Evolutionary conservation across 306 rosid species (phyloP).

Genomic region (Cucurbita ficifolia): DNA sequence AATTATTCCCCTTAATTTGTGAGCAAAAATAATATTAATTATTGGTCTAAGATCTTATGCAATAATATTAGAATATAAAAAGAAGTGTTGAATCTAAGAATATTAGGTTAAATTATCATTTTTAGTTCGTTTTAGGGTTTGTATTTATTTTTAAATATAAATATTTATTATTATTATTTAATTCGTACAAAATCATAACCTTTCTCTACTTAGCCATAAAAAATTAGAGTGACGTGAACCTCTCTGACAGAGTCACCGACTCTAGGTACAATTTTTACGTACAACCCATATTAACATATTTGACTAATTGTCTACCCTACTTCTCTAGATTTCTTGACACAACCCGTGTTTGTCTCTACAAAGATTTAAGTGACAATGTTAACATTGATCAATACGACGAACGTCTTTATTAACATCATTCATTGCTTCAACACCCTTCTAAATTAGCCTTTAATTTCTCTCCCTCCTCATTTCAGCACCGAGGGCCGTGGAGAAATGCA

Average conservation of each 20-base stretch:
- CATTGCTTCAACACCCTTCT: too few relatives aligned
- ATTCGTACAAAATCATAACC: too few relatives aligned
- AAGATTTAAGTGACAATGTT: background rate
- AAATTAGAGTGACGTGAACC: background rate
- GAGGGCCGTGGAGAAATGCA: conserved; percentile 84
- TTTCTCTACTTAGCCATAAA: too few relatives aligned
- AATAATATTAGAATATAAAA: background rate
- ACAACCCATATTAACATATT: background rate
- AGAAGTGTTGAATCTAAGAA: background rate
- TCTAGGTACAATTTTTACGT: background rate
- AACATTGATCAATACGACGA: background rate
- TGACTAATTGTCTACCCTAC: background rate
- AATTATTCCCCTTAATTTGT: background rate
- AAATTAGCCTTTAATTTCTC: too few relatives aligned
- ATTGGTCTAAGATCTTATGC: background rate
- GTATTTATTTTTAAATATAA: too few relatives aligned
- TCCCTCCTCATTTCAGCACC: conserved; percentile 41
- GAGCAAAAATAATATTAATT: background rate
- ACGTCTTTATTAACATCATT: too few relatives aligned
- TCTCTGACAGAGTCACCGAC: background rate
- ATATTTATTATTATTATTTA: too few relatives aligned
- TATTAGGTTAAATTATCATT: background rate
- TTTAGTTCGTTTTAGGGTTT: background rate
- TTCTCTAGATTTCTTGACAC: background rate
- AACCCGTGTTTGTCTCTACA: too few relatives aligned